A percentile compares a stretch with the other conserved stretches of the same genome.
Evolutionary conservation across 2,329 filamentous ascomycete species (phyloP).

Genomic region (Sphaerulina musiva): DNA sequence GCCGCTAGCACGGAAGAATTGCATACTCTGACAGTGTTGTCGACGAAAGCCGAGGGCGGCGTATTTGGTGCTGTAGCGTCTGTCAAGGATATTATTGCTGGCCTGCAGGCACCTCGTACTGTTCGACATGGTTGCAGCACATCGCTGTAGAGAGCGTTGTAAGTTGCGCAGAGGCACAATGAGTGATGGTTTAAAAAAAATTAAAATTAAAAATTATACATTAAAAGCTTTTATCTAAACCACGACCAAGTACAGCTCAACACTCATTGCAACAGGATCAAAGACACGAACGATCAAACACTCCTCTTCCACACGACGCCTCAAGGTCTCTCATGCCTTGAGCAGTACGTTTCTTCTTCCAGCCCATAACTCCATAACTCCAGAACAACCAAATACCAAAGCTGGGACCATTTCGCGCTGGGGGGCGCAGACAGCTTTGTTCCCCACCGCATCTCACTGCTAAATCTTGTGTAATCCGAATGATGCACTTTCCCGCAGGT

Average conservation of each 20-base stretch:
- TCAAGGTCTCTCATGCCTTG: neutral
- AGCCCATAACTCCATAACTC: neutral
- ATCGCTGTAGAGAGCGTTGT: neutral
- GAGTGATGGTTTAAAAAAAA: no score
- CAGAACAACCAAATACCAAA: neutral
- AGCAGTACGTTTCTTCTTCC: neutral
- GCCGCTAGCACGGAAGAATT: conserved; percentile 39
- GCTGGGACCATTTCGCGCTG: no score
- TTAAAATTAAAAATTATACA: no score
- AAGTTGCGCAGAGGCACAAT: no score
- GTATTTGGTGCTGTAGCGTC: conserved; percentile 26
- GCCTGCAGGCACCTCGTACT: neutral
- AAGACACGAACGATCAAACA: neutral
- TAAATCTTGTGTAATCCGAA: no score
- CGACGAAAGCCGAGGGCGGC: conserved; percentile 40
- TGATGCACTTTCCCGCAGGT: no score
- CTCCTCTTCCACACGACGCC: neutral
- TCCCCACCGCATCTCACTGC: no score
- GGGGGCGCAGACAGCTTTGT: no score
- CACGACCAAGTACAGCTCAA: no score
- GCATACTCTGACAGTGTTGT: conserved; percentile 39
- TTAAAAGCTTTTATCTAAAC: no score
- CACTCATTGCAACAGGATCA: no score
- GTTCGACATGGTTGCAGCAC: neutral
- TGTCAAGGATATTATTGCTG: conserved; percentile 12